A percentile compares a stretch with the other conserved stretches of the same genome.
These are phyloP conservation scores for Copromyces sp. DNA, from an alignment of 495 filamentous ascomycete species.

Conservation along the genomic window DNA sequence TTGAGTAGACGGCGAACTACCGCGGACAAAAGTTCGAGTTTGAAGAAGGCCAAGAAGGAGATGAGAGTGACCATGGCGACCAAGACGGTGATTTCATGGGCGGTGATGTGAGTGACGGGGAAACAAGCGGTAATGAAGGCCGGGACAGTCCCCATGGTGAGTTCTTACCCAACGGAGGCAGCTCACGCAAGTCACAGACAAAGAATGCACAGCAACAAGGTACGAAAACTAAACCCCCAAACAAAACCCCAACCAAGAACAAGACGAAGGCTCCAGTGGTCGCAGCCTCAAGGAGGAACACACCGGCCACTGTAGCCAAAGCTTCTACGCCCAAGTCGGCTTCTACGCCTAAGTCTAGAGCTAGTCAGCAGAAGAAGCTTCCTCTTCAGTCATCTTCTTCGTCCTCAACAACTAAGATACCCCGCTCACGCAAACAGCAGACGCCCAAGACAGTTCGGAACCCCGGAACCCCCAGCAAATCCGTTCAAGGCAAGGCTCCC, in stretches of 20 bases:
- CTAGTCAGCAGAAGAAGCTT: neutral
- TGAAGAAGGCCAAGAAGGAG: constrained; percentile 18
- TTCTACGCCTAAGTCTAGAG: neutral
- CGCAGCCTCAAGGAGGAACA: neutral
- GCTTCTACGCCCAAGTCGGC: neutral
- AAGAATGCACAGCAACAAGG: neutral
- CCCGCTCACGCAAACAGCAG: constrained; percentile 11
- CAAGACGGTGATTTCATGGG: constrained; percentile 25
- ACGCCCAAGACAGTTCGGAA: neutral
- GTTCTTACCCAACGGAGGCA: constrained; percentile 5
- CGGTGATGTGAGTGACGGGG: constrained; percentile 19
- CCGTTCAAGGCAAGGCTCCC: neutral
- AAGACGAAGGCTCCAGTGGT: neutral
- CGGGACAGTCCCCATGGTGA: constrained; percentile 11
- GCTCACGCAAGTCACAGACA: constrained; percentile 4
- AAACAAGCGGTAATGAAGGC: constrained; percentile 16
- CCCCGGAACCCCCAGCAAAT: neutral
- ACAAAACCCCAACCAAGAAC: neutral
- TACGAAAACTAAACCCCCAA: neutral
- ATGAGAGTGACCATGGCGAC: constrained; percentile 18
- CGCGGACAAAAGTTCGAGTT: constrained; percentile 16
- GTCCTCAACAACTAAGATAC: neutral
- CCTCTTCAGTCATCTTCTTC: constrained; percentile 1
- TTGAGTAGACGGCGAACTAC: constrained; percentile 17
- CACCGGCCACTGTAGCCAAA: neutral